These are phyloP conservation scores for Solanum pinnatisectum DNA, from an alignment of 257 asterid genomes.

Conservation along the genomic window DNA sequence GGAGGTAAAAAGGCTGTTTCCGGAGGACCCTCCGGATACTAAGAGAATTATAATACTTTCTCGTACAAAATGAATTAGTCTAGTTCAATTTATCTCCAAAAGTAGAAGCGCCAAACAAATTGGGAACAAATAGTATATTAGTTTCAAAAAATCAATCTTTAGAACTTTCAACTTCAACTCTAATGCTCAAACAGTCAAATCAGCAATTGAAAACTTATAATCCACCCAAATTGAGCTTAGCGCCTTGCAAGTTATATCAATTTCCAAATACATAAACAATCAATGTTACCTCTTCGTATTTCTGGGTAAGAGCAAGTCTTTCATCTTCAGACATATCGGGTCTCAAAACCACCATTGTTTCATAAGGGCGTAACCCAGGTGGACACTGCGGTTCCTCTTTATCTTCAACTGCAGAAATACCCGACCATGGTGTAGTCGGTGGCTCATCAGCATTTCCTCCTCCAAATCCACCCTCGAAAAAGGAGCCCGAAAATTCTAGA, in stretches of 20 bases:
- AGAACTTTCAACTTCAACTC: neutral
- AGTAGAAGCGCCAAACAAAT: neutral
- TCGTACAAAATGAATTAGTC: neutral
- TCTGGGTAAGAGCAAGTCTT: conserved; percentile 78
- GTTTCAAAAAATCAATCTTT: neutral
- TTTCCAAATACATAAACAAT: neutral
- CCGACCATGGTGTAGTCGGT: conserved; percentile 40
- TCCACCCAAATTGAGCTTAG: neutral
- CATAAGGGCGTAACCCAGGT: conserved; percentile 86
- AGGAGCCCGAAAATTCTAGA: conserved; percentile 30
- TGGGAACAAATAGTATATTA: neutral
- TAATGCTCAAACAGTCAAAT: neutral
- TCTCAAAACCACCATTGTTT: conserved; percentile 73
- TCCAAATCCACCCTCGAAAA: conserved; percentile 60
- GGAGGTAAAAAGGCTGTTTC: neutral
- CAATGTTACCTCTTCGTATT: conserved; percentile 56
- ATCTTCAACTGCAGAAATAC: conserved; percentile 53
- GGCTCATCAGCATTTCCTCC: conserved; percentile 35
- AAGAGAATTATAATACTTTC: neutral
- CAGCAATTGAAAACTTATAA: neutral
- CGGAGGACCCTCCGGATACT: neutral
- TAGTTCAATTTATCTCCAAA: neutral
- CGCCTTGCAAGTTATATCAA: neutral
- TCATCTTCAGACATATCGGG: conserved; percentile 99
- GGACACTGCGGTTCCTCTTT: conserved; percentile 92